A percentile compares a stretch with the other conserved stretches of the same genome.
These are phyloP conservation scores for Lablab purpureus DNA, from an alignment of 306 rosid genomes.

Conservation along the genomic window DNA sequence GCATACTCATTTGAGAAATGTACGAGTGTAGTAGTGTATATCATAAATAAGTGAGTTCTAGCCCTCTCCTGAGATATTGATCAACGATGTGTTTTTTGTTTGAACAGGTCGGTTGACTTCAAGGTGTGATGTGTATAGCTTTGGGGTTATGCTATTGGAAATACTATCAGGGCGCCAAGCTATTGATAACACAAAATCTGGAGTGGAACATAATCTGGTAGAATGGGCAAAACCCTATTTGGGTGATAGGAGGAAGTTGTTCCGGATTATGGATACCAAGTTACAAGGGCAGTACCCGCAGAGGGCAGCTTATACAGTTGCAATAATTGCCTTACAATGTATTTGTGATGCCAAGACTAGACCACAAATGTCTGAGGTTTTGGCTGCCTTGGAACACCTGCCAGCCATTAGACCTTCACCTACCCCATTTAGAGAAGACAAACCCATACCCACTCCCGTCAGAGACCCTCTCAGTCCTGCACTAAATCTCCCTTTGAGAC, in stretches of 20 bases:
- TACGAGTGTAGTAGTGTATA: too few species aligned
- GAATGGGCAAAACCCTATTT: conserved; percentile 87
- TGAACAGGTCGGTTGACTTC: conserved; percentile 85
- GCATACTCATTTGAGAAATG: too few species aligned
- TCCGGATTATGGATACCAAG: conserved; percentile 92
- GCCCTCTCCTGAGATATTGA: background rate
- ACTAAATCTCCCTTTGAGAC: conserved; percentile 41
- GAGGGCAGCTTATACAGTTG: conserved; percentile 72
- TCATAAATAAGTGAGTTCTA: too few species aligned
- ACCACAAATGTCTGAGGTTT: conserved; percentile 81
- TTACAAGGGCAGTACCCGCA: conserved; percentile 88
- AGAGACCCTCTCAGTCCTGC: conserved; percentile 12
- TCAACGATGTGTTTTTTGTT: background rate
- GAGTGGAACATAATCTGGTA: conserved; percentile 76
- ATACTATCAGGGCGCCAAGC: conserved; percentile 82
- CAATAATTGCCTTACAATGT: conserved; percentile 77
- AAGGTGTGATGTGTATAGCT: conserved; percentile 91
- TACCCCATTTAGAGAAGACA: conserved; percentile 54
- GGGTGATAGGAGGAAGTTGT: conserved; percentile 76
- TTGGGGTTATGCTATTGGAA: conserved; percentile 91
- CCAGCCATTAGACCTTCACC: conserved; percentile 56
- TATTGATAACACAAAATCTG: conserved; percentile 68
- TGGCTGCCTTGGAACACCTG: conserved; percentile 73
- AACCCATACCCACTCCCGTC: conserved; percentile 30
- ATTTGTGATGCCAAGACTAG: conserved; percentile 68